A percentile compares a stretch with the other conserved stretches of the same genome.
Evolutionary conservation across 2,329 filamentous ascomycete species (phyloP).

Genomic region (Xylariomycetidae sp.): DNA sequence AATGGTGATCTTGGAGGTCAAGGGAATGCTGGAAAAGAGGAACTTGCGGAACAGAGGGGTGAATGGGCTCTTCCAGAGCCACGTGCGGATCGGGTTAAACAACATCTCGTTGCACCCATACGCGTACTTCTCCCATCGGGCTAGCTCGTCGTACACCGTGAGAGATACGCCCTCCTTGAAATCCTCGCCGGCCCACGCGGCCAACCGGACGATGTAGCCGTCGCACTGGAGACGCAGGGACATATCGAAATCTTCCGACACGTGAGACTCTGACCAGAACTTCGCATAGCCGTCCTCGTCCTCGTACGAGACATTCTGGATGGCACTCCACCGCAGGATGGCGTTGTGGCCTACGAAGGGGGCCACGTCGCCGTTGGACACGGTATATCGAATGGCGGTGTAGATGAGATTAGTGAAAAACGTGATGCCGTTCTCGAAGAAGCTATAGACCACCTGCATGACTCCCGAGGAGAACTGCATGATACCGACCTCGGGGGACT

Average conservation of each 20-base stretch:
- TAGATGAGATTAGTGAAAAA: constrained; percentile 80
- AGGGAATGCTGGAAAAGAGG: constrained; percentile 54
- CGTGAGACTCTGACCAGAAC: constrained; percentile 72
- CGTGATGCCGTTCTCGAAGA: constrained; percentile 68
- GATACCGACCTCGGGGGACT: constrained; percentile 65
- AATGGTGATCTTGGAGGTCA: constrained; percentile 67
- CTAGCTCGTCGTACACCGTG: constrained; percentile 68
- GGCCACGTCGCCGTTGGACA: constrained; percentile 66
- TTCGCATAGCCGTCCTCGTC: constrained; percentile 57
- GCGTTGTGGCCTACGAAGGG: constrained; percentile 78
- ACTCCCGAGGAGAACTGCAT: constrained; percentile 70
- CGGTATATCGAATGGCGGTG: constrained; percentile 65
- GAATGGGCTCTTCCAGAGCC: constrained; percentile 59
- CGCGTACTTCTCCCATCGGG: constrained; percentile 70
- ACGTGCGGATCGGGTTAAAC: constrained; percentile 62
- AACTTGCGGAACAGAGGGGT: constrained; percentile 61
- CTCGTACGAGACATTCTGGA: constrained; percentile 53
- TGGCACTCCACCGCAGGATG: constrained; percentile 64
- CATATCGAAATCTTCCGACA: constrained; percentile 77
- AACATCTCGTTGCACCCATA: constrained; percentile 69
- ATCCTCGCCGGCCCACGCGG: constrained; percentile 62
- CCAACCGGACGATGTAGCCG: constrained; percentile 65
- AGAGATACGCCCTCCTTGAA: constrained; percentile 73
- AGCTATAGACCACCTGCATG: constrained; percentile 69
- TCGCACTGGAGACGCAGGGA: constrained; percentile 64